Base-by-base conservation (phyloP, 2,329 filamentous ascomycete species). In the Colletotrichum somersetense region DNA sequence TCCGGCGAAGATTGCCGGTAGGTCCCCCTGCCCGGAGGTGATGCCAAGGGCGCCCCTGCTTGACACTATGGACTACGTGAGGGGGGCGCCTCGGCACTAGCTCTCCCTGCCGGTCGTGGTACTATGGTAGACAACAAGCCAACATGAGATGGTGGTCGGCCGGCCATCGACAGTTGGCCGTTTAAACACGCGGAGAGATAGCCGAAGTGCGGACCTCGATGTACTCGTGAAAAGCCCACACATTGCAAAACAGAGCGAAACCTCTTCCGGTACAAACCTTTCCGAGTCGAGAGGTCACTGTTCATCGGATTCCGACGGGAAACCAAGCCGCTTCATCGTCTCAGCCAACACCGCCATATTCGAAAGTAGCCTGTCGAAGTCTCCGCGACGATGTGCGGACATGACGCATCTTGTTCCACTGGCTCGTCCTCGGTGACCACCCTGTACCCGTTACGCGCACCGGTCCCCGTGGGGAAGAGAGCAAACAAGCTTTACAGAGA, bases 401-500 rank as follows among this genome's bases (percentile, higher is more conserved):
- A 64, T 11, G 62, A 46, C 7, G 20, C 20, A 26, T 52, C 58
- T 26, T 53, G 35, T n/a, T 59, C 33, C 10, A 20, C 58, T 10
- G 26, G 48, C 11, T 11, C 56, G 10, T 50, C 69, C 74, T 63
- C 68, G 67, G 8, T 7, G 23, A 77, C 62, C n/a, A 6, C 3
- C 5, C n/a, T 44, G 5, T 73, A 73, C 30, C 71, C 71, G 23
- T 48, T 73, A 23, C 46, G 63, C 20, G 71, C 71, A 20, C 59
- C 71, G 1, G 53, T 35, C 5, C 71, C 67, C 20, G 67, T 71
- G 1, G 67, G 71, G 26, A 73, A 73, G 53, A 73, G 64, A 40
- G 64, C 63, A 3, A 73, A 71, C 20, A 63, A 62, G 26, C 63
- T 73, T 7, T 73, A 76, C 71, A 73, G 73, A 46, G 75, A 76